Evolutionary conservation across 2,329 filamentous ascomycete species (phyloP).

Genomic region (Aspergillus neoniger): DNA sequence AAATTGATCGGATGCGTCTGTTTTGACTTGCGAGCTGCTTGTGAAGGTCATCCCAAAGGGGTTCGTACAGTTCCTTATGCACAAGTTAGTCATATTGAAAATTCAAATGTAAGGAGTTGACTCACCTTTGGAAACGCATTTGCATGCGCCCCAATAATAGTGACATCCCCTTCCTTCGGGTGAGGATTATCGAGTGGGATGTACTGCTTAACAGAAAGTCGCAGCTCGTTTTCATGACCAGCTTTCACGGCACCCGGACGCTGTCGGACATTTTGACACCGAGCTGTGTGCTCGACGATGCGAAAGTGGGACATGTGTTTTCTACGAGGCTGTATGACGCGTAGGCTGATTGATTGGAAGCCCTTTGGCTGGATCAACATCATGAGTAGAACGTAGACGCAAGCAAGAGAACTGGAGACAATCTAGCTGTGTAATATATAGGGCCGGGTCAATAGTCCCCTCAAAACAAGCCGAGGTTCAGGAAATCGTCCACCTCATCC

Average conservation of each 20-base stretch:
- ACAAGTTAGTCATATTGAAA: neutral
- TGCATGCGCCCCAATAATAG: neutral
- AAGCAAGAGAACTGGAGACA: too few species aligned
- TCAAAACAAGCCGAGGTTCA: too few species aligned
- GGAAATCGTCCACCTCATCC: too few species aligned
- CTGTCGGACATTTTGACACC: conserved; percentile 12
- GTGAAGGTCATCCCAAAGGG: neutral
- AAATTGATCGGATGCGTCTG: conserved; percentile 53
- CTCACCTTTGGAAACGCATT: neutral
- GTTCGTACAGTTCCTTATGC: neutral
- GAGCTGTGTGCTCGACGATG: conserved; percentile 12
- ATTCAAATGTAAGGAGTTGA: neutral
- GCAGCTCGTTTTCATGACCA: conserved; percentile 11
- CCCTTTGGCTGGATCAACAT: too few species aligned
- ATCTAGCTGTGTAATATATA: too few species aligned
- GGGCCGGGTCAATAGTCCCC: too few species aligned
- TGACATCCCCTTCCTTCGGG: neutral
- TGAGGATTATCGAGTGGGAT: neutral
- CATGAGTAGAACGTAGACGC: too few species aligned
- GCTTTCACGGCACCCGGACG: conserved; percentile 12
- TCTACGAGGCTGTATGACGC: too few species aligned
- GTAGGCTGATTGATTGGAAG: too few species aligned
- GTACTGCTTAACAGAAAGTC: conserved; percentile 8
- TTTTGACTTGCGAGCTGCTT: neutral
- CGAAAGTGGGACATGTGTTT: neutral